Conservation (phyloP, 305 asterid species). For the Fraxinus sp. region DNA sequence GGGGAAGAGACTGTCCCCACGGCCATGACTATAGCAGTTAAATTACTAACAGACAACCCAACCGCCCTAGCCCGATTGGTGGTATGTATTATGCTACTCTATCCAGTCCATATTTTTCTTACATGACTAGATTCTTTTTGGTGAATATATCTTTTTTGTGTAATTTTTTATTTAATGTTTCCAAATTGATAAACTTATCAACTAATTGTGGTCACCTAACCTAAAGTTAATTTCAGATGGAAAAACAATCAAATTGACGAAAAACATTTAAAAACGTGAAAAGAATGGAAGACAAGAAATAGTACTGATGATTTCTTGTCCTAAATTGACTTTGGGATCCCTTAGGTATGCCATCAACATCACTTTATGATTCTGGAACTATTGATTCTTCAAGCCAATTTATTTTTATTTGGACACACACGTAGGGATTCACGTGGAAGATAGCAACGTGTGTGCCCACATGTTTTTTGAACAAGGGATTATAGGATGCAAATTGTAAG, state of each 20-base stretch:
- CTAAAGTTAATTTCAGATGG: background rate
- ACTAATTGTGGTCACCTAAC: background rate
- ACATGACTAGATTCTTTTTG: background rate
- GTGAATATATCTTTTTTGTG: background rate
- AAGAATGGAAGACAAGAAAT: background rate
- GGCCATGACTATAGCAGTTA: slow-evolving; percentile 76
- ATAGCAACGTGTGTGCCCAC: slow-evolving; percentile 44
- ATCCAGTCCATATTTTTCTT: background rate
- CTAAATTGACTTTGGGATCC: slow-evolving; percentile 40
- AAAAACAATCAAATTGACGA: background rate
- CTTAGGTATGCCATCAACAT: slow-evolving; percentile 36
- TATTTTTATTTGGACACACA: slow-evolving; percentile 30
- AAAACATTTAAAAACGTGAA: background rate
- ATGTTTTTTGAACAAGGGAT: slow-evolving; percentile 26
- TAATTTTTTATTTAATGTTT: background rate
- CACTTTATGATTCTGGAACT: slow-evolving; percentile 37
- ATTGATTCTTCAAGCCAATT: slow-evolving; percentile 41
- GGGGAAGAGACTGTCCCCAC: slow-evolving; percentile 91
- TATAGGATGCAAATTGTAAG: slow-evolving; percentile 10
- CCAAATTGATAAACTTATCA: background rate
- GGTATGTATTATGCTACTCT: slow-evolving; percentile 43
- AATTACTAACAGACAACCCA: slow-evolving; percentile 70
- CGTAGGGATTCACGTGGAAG: slow-evolving; percentile 49
- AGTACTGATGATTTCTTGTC: slow-evolving; percentile 7
- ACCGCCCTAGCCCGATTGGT: slow-evolving; percentile 49